Conservation (phyloP, 2,329 filamentous ascomycete genomes). For the Aureobasidium sp. region DNA sequence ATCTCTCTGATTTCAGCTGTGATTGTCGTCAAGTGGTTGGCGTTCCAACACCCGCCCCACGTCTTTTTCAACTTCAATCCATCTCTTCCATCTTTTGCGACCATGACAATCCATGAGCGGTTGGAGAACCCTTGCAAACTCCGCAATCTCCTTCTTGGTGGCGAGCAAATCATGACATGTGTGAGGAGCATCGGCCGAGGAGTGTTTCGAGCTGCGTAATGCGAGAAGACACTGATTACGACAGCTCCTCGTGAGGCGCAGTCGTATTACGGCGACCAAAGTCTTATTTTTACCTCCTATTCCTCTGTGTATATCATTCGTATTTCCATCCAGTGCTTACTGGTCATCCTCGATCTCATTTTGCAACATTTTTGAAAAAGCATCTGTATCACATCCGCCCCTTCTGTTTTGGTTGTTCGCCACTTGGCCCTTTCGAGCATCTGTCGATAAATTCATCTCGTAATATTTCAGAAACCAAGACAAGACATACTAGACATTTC, state of each 20-base stretch:
- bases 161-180: conserved; percentile 2
- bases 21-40: conserved; percentile 10
- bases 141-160: background rate
- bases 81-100: conserved; percentile 10
- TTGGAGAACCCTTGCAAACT: conserved; percentile 10
- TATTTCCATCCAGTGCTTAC: background rate
- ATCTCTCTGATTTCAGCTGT: background rate
- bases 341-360: background rate
- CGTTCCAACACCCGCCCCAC: conserved; percentile 11
- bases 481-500: background rate
- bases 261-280: conserved; percentile 1
- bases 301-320: background rate
- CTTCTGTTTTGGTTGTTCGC: background rate
- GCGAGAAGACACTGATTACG: conserved; percentile 11
- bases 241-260: conserved; percentile 12
- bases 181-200: conserved; percentile 9
- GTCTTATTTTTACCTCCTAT: conserved; percentile 7
- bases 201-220: conserved; percentile 11
- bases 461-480: background rate
- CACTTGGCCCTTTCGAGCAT: background rate
- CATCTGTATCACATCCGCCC: background rate
- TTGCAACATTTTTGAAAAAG: background rate
- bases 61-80: background rate
- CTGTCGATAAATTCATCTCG: background rate
- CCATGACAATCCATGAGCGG: conserved; percentile 6